Evolutionary conservation across 2,329 filamentous ascomycete species (phyloP).

Genomic region (Ascochyta pisi): DNA sequence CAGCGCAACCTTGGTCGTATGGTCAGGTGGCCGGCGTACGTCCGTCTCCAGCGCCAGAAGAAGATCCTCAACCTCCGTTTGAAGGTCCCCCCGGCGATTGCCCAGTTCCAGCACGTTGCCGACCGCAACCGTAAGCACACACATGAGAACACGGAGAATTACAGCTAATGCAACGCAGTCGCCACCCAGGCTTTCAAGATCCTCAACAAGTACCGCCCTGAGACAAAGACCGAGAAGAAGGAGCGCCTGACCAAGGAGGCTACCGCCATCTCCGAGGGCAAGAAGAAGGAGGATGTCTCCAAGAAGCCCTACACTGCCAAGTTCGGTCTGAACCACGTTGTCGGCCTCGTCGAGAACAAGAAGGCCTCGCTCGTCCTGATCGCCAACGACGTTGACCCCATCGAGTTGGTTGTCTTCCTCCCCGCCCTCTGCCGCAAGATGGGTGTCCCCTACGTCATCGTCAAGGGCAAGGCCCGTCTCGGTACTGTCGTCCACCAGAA

Average conservation of each 20-base stretch:
- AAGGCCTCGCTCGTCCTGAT: conserved; percentile 98
- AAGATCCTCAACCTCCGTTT: conserved; percentile 98
- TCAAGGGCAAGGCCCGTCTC: conserved; percentile 99
- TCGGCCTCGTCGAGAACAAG: conserved; percentile 76
- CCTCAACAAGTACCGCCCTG: conserved; percentile 99
- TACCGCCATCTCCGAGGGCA: conserved; percentile 95
- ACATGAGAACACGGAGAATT: conserved; percentile 75
- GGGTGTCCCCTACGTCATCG: conserved; percentile 95
- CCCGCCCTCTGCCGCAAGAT: conserved; percentile 99
- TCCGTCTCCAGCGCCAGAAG: conserved; percentile 92
- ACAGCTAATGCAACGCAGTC: conserved; percentile 49
- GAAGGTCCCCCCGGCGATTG: conserved; percentile 96
- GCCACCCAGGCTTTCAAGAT: conserved; percentile 98
- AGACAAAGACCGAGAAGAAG: conserved; percentile 99
- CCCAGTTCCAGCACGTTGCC: conserved; percentile 97
- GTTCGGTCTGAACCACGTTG: conserved; percentile 99
- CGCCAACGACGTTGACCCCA: conserved; percentile 99
- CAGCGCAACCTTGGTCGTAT: conserved; percentile 79
- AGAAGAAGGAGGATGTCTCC: conserved; percentile 98
- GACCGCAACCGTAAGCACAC: conserved; percentile 48
- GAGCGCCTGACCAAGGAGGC: conserved; percentile 98
- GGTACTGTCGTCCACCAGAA: conserved; percentile 99
- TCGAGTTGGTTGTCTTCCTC: conserved; percentile 99
- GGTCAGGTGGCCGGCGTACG: conserved; percentile 96
- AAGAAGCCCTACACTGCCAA: conserved; percentile 99